Conservation (phyloP, 1,284 basidiomycete species). For the Sparassis latifolia region DNA sequence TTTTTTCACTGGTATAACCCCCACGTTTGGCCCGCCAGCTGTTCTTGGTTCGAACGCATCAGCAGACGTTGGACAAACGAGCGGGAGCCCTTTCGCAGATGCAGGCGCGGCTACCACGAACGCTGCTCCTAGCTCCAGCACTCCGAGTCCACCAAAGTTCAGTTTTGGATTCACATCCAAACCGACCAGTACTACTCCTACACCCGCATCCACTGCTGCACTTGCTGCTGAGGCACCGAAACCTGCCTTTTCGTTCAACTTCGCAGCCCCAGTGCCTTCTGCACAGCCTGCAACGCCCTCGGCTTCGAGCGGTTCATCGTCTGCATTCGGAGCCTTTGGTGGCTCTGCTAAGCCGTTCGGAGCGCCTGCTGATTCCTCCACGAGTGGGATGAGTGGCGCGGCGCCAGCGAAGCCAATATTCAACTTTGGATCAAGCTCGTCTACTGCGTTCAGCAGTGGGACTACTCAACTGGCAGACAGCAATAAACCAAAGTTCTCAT, state of each 20-base stretch:
- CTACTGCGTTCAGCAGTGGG: not conserved
- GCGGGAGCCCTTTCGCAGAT: slow-evolving; percentile 4
- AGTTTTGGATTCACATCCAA: slow-evolving; percentile 23
- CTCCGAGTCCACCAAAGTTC: slow-evolving; percentile 22
- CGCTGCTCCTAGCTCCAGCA: slow-evolving; percentile 3
- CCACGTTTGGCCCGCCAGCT: too few species aligned
- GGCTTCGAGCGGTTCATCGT: not conserved
- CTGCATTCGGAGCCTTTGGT: too few species aligned
- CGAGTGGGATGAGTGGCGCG: not conserved
- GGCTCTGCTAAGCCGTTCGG: slow-evolving; percentile 1
- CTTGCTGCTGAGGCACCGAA: slow-evolving; percentile 6
- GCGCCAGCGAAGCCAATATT: not conserved
- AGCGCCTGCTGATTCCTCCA: not conserved
- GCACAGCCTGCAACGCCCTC: slow-evolving; percentile 1
- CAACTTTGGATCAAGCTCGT: not conserved
- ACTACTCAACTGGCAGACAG: slow-evolving; percentile 3
- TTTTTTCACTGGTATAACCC: too few species aligned
- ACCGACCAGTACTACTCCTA: slow-evolving; percentile 1
- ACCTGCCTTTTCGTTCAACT: slow-evolving; percentile 8
- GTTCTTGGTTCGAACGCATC: too few species aligned
- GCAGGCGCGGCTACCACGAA: slow-evolving; percentile 1
- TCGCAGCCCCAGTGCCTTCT: slow-evolving; percentile 2
- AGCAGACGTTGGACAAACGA: not conserved
- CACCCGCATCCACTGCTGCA: slow-evolving; percentile 3
- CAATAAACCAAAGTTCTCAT: slow-evolving; percentile 17